A percentile compares a stretch with the other conserved stretches of the same genome.
Conservation (phyloP, 192 early-diverging fungal species). For the Entomortierella beljakovae region DNA sequence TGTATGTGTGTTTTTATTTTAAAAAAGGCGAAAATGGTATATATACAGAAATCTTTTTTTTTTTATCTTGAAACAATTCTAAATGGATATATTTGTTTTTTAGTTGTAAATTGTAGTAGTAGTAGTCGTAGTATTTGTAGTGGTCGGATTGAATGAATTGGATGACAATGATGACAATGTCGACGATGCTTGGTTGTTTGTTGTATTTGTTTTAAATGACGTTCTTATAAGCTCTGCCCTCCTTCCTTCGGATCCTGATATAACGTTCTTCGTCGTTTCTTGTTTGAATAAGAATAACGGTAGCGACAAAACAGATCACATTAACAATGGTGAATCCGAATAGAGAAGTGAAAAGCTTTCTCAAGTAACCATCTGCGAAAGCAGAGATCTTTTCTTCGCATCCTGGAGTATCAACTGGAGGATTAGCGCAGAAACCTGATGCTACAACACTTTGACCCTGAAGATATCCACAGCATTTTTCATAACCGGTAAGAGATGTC, state of each 20-base stretch:
- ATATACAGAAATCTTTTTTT: slow-evolving; percentile 5
- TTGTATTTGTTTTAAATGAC: slow-evolving; percentile 18
- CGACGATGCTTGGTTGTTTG: no score
- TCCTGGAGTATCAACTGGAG: slow-evolving; percentile 7
- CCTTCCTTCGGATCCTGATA: slow-evolving; percentile 48
- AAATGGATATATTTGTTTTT: not conserved
- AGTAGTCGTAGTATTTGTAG: not conserved
- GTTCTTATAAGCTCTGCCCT: slow-evolving; percentile 42
- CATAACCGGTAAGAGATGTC: slow-evolving; percentile 28
- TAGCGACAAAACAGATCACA: slow-evolving; percentile 46
- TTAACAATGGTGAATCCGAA: slow-evolving; percentile 56
- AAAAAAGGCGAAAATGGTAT: slow-evolving; percentile 6
- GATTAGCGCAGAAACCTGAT: slow-evolving; percentile 21
- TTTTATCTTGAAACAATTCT: no score
- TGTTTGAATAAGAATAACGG: slow-evolving; percentile 54
- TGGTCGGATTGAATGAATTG: no score
- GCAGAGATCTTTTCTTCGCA: slow-evolving; percentile 40
- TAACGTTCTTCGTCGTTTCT: slow-evolving; percentile 60
- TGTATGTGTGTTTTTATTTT: no score
- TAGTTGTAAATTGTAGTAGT: not conserved
- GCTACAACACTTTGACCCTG: not conserved
- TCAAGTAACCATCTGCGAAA: slow-evolving; percentile 30
- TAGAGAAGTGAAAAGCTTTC: slow-evolving; percentile 53
- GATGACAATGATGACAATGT: no score
- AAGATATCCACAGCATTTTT: slow-evolving; percentile 51